Evolutionary conservation across 2,329 filamentous ascomycete species (phyloP), one percentile per base, ranked within the genome.

Genomic region (Claviceps cyperi): DNA sequence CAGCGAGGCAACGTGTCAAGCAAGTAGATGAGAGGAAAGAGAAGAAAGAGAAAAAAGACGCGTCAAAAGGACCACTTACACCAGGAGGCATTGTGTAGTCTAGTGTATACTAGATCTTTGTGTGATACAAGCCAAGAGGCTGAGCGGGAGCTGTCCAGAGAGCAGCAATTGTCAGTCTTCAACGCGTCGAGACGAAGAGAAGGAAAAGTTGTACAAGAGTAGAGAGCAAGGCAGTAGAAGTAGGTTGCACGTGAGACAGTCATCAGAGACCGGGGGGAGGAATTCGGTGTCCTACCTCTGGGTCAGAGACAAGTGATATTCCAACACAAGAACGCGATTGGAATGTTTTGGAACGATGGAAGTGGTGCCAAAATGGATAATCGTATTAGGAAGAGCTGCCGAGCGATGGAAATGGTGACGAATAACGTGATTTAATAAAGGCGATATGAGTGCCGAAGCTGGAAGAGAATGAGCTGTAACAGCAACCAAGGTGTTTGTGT

Each of bases 241-340:
- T 47, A 58, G 53, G 24, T 39, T 44, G 35, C 15, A 46, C 48
- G 51, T 60, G 59, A 65, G 64, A 66, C 63, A 68, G 28, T 56
- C 37, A 55, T 22, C 54, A 57, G 46, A 54, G 57, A 57, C 53
- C 41, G 54, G 49, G 53, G 43, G 22, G 15, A 52, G 58, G 58
- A 64, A 63, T 60, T 56, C 49, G 52, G 54, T 51, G 43, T 60
- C 65, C 54, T 57, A 68, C 66, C 65, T 68, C 60, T 64, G 53
- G 59, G 51, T 58, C 54, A 56, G 60, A 57, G 60, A 59, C 59
- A 59, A 58, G 61, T 59, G 54, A 59, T 56, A 57, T 55, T 54
- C 54, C 53, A 55, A 56, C 57, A 61, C 64, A 62, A 61, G 56
- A 64, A 54, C 55, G 60, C 56, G 63, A 59, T 60, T 62, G 65